These are phyloP conservation scores for Pseudoturritis turrita DNA, from an alignment of 345 rosid genomes.

Conservation along the genomic window DNA sequence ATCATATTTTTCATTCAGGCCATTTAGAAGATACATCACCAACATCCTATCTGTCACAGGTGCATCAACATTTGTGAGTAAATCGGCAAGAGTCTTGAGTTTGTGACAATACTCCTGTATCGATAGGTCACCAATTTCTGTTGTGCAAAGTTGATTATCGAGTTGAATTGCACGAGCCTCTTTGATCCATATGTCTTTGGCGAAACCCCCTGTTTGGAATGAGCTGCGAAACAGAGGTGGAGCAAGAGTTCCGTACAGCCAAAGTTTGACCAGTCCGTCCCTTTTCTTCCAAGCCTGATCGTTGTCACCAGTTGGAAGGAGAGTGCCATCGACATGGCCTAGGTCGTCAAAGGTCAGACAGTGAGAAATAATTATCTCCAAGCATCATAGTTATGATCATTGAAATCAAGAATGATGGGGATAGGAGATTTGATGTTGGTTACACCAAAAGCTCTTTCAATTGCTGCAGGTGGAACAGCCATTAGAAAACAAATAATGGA, in stretches of 20 bases:
- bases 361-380: background rate
- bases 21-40: background rate
- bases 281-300: background rate
- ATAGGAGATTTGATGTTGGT: too few species aligned
- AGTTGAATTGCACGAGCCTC: background rate
- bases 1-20: background rate
- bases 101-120: background rate
- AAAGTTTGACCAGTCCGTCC: background rate
- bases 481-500: too few species aligned
- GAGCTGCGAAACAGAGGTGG: background rate
- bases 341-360: background rate
- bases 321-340: background rate
- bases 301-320: too few species aligned
- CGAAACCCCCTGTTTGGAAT: background rate
- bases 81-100: background rate
- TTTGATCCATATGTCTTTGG: background rate
- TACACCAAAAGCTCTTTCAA: too few species aligned
- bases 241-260: background rate
- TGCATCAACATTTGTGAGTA: background rate
- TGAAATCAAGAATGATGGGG: background rate
- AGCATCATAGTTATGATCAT: background rate
- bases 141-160: background rate
- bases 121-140: background rate
- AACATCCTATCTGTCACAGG: background rate
- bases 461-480: too few species aligned